Conservation (phyloP, 257 asterid genomes). For the Cinchona pubescens region DNA sequence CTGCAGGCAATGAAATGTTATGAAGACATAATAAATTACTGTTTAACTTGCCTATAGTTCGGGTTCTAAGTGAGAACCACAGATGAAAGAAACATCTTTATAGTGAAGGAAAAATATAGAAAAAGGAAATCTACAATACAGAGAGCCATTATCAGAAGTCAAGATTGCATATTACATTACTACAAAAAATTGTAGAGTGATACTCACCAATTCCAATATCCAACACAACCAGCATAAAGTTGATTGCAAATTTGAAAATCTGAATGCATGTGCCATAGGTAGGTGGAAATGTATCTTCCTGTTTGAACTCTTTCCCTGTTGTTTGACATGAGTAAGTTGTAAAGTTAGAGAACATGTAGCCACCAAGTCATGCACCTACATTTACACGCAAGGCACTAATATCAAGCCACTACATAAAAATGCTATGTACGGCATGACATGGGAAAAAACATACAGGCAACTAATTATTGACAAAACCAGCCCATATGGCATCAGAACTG, state of each 20-base stretch:
- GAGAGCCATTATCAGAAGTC: background rate
- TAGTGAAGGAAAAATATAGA: background rate
- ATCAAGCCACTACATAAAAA: too few relatives aligned
- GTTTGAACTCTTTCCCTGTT: background rate
- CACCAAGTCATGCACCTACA: too few relatives aligned
- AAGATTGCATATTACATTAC: background rate
- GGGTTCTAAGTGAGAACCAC: too few relatives aligned
- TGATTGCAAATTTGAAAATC: too few relatives aligned
- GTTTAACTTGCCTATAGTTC: background rate
- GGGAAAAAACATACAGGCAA: background rate
- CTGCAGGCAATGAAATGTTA: conserved; percentile 20
- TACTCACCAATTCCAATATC: conserved; percentile 32
- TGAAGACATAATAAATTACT: background rate
- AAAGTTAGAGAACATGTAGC: too few relatives aligned
- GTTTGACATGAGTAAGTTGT: background rate
- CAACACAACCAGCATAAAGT: conserved; percentile 20
- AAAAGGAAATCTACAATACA: background rate
- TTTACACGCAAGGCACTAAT: too few relatives aligned
- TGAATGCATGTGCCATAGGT: conserved; percentile 17
- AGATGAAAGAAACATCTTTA: too few relatives aligned
- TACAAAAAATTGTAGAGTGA: background rate
- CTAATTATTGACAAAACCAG: too few relatives aligned
- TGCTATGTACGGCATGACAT: too few relatives aligned
- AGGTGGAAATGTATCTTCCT: conserved; percentile 18
- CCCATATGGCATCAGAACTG: too few relatives aligned